These are phyloP conservation scores for Saccharata proteae DNA, from an alignment of 2,329 filamentous ascomycete genomes.

Conservation along the genomic window DNA sequence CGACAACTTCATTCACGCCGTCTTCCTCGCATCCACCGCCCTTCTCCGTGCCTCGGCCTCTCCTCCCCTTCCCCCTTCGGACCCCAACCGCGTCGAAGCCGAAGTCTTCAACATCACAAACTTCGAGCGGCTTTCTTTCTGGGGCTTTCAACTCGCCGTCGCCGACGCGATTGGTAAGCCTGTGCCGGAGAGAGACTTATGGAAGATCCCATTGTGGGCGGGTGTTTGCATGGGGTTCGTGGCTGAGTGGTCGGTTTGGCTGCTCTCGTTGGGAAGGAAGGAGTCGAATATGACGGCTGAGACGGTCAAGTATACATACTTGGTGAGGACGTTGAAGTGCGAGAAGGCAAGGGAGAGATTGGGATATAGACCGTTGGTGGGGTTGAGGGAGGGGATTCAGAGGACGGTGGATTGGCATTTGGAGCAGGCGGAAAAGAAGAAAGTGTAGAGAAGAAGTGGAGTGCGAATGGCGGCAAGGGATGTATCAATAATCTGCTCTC, in stretches of 20 bases:
- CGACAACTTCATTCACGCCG: slow-evolving; percentile 10
- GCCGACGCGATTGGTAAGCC: slow-evolving; percentile 6
- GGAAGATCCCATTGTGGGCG: slow-evolving; percentile 6
- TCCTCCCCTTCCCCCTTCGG: slow-evolving; percentile 7
- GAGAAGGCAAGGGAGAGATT: slow-evolving; percentile 8
- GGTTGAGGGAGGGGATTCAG: slow-evolving; percentile 8
- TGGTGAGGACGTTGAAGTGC: slow-evolving; percentile 9
- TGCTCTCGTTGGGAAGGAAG: slow-evolving; percentile 9
- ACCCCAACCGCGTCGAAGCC: slow-evolving; percentile 9
- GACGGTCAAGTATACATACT: slow-evolving; percentile 7
- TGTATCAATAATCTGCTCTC: too few relatives aligned
- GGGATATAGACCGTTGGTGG: slow-evolving; percentile 7
- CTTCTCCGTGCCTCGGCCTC: slow-evolving; percentile 7
- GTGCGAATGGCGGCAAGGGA: too few relatives aligned
- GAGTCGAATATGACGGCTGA: slow-evolving; percentile 6
- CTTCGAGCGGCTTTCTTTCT: slow-evolving; percentile 11
- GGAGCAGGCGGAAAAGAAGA: slow-evolving; percentile 1
- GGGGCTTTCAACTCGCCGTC: slow-evolving; percentile 7
- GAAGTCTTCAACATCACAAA: slow-evolving; percentile 12
- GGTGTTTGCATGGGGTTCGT: slow-evolving; percentile 5
- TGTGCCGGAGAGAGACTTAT: slow-evolving; percentile 4
- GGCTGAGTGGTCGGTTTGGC: slow-evolving; percentile 9
- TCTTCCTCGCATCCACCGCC: slow-evolving; percentile 10
- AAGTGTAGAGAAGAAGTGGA: too few relatives aligned
- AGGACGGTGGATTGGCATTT: slow-evolving; percentile 9